Evolutionary conservation across 176 grass and related monocot genomes (phyloP), one percentile per base, ranked within the genome.

Genomic region (Oryza brachyantha): DNA sequence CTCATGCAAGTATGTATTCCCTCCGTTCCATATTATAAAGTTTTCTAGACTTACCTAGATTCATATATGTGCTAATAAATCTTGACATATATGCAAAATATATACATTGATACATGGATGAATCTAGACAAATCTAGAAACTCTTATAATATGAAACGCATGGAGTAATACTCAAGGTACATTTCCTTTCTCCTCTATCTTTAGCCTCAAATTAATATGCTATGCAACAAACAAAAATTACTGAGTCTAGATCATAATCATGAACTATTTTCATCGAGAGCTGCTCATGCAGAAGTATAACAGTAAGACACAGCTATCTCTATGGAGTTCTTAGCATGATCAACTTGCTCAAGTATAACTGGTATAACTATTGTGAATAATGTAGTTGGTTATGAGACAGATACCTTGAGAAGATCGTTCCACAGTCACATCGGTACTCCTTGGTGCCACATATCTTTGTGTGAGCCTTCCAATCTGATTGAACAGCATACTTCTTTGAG

Each of bases 391-490:
- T 39, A 58, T 70, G 8, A 80, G 35, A 79, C 46, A 46, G 46
- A 76, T 90, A 91, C 89, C 89, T 82, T 66, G 85, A 91, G 63
- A 91, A 91, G 25, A 91, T 79, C 35, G 82, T 91, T 71, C 89
- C 89, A 16, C 89, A 91, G 43, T 91, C 85, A 32, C 89, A 91
- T 54, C 85, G 85, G 61, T 91, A 88, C 43, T 91, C 89, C 74
- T 88, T 88, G 0, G 89, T 88, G 42, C 85, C 89, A 43, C 89
- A 91, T 82, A 85, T 85, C 85, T 91, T 91, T n/a, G 82, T 79
- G 66, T 91, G 89, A 60, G 85, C 89, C 79, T 91, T 91, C 89
- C 89, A 91, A 32, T 91, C 89, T 3, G 89, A 91, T 34, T 91
- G 89, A 24, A 91, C 89, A 26, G 89, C 89, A 50, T 91, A 91